Conservation (phyloP, 2,329 filamentous ascomycete genomes). For the Corynespora cassiicola region DNA sequence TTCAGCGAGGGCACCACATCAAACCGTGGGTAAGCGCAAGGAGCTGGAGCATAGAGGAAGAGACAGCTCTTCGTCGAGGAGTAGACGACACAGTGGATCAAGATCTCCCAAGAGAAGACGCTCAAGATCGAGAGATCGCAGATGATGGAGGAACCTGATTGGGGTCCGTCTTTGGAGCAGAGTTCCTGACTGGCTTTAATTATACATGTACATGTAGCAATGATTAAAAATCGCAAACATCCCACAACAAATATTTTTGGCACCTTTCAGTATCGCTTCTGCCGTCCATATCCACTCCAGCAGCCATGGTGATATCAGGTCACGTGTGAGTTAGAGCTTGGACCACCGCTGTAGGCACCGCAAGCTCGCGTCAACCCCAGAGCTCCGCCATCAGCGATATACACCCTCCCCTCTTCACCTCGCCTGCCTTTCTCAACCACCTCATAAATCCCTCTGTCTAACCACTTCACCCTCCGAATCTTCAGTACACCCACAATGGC, state of each 20-base stretch:
- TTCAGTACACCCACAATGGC: constrained; percentile 53
- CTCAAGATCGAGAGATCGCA: constrained; percentile 26
- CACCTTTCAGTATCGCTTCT: too few species aligned
- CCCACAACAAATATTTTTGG: too few species aligned
- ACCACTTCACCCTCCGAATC: constrained; percentile 6
- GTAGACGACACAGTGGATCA: constrained; percentile 27
- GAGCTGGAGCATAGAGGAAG: constrained; percentile 37
- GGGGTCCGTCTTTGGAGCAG: too few species aligned
- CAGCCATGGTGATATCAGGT: too few species aligned
- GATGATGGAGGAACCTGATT: too few species aligned
- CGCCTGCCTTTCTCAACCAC: constrained; percentile 15
- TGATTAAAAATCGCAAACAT: too few species aligned
- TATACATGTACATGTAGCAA: too few species aligned
- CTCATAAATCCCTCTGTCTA: constrained; percentile 15
- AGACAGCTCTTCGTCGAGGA: constrained; percentile 21
- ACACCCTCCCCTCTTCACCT: constrained; percentile 21
- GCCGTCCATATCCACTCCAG: too few species aligned
- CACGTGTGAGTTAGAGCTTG: too few species aligned
- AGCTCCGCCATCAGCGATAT: constrained; percentile 30
- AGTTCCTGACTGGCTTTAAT: too few species aligned
- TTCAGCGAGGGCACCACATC: constrained; percentile 18
- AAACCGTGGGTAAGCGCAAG: constrained; percentile 34
- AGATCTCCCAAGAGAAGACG: constrained; percentile 39
- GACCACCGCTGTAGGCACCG: constrained; percentile 22
- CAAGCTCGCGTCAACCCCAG: constrained; percentile 32